Base-by-base conservation (phyloP, 345 rosid genomes). In the Sisymbrium altissimum region DNA sequence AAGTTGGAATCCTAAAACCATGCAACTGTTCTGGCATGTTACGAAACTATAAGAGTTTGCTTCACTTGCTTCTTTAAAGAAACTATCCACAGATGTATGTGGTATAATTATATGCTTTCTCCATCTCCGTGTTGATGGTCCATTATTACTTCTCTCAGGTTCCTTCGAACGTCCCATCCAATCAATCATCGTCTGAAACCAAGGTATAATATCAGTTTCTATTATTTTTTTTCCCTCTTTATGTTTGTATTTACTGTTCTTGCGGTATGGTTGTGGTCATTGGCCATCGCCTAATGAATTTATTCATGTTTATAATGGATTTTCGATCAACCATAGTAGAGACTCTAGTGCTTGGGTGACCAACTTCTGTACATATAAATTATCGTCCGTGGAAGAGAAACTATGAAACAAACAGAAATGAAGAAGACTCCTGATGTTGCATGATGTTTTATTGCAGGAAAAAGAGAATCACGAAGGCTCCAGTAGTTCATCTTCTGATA, bases 401-500 rank as follows among this genome's bases (percentile, higher is more conserved):
- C 45, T 3, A 4, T 1, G 12, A 30, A 11, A 11, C 29, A 33
- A 13, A 9, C 7, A 50, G 30, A 46, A 64, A 45, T 25, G 66
- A 46, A 66, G 38, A 40, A 50, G 65, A 67, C 9, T 60, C 23
- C 4, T 43, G 38, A 79, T 19, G 64, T 45, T 39, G 54, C 33
- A 38, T 74, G 58, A 9, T 70, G 35, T 53, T 71, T 53, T 54
- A 5, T 65, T 52, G 73, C 86, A 93, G 98, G 88, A 79, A 45
- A 85, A 79, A 62, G 84, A 84, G 66, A 68, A 23, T 49, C 71
- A 64, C 10, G 84, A 72, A 43, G 66, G 64, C 70, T 67, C 78
- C 40, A 64, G 87, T 66, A 75, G 92, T 35, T 85, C 96, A 41
- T 86, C 96, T 48, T 88, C 96, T 56, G 71, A 83, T 45, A 94